Percentiles rank a stretch among this genome's conserved stretches.
Conservation (phyloP, 768 basidiomycete genomes). For the Pleurotus salmoneostramineus region DNA sequence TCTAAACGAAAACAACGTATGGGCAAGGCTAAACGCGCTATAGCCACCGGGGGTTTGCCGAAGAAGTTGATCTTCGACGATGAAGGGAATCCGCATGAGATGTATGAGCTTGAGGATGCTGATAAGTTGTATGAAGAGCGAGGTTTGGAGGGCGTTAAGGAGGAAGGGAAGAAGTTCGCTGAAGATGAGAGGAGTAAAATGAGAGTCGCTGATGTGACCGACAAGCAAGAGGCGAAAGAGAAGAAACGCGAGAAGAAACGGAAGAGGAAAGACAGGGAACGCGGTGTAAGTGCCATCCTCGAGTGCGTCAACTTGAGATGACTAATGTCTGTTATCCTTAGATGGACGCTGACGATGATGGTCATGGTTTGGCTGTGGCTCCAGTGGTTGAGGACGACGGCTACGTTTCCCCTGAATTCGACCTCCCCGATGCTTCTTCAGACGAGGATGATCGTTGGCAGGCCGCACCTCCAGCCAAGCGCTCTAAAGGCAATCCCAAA, state of each 20-base stretch:
- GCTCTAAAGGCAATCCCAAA: slow-evolving; percentile 13
- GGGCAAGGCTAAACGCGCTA: slow-evolving; percentile 67
- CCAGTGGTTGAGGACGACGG: slow-evolving; percentile 47
- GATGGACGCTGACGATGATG: not conserved
- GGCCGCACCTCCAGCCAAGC: slow-evolving; percentile 25
- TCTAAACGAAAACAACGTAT: slow-evolving; percentile 87
- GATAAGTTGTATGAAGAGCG: slow-evolving; percentile 66
- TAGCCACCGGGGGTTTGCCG: slow-evolving; percentile 57
- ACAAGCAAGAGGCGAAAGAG: slow-evolving; percentile 81
- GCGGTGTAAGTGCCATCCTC: slow-evolving; percentile 5
- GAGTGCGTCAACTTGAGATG: not conserved
- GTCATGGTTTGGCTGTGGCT: not conserved
- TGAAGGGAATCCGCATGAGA: slow-evolving; percentile 71
- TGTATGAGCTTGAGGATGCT: slow-evolving; percentile 79
- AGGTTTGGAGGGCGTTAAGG: slow-evolving; percentile 59
- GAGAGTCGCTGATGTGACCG: slow-evolving; percentile 62
- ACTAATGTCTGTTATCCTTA: not conserved
- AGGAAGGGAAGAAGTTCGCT: slow-evolving; percentile 66
- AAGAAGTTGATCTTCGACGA: slow-evolving; percentile 90
- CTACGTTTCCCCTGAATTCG: slow-evolving; percentile 70
- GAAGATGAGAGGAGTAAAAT: slow-evolving; percentile 72
- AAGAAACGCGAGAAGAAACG: slow-evolving; percentile 44
- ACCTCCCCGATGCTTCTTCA: slow-evolving; percentile 32
- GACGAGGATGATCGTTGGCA: slow-evolving; percentile 29
- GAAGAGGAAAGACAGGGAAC: slow-evolving; percentile 13